Base-by-base conservation (phyloP, 2,329 filamentous ascomycete genomes). In the Colletotrichum sp. region DNA sequence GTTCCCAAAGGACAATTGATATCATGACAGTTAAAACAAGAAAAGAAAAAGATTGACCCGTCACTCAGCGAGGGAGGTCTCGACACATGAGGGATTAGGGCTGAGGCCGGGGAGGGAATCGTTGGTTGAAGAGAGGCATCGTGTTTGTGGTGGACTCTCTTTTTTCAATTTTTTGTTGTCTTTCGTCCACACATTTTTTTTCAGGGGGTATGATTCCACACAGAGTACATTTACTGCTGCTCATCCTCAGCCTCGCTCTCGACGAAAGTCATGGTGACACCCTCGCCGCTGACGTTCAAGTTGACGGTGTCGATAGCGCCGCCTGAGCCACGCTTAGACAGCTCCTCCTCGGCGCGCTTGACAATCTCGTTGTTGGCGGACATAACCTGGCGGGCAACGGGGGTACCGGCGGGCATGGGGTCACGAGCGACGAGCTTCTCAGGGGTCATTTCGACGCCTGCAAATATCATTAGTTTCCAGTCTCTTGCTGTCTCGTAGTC, bases 261-360 rank as follows among this genome's bases (percentile, higher is more conserved):
- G 34, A 87, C 84, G 79, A 87, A 87, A 2, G 86, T 87, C 86
- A 88, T 86, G 56, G 85, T 87, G 64, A 87, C 80, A n/a, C 85
- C 86, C 79, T 86, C 84, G 56, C 83, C 85, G 67, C 86, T 83
- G 18, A 87, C 85, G 34, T 87, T 88, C 48, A 87, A 79, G 80
- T 87, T 87, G 79, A 87, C 84, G 13, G 82, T 80, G 73, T 87
- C 86, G 26, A 87, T 84, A 74, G 81, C 78, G 13, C 81, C 80
- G 30, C 79, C 78, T 56, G 65, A 38, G 43, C 62, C 61, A 8
- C 69, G 56, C 32, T 64, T 24, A 43, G 36, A 52, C 24, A 84
- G 71, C 28, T 74, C 66, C n/a, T 74, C 67, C 30, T 67, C 61
- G 8, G 69, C 73, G 43, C 75, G 75, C 75, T 76, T 73, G 36